phyloP scores from a whole-genome alignment of 2,329 filamentous ascomycete species.

The Bisporella sp. region DNA sequence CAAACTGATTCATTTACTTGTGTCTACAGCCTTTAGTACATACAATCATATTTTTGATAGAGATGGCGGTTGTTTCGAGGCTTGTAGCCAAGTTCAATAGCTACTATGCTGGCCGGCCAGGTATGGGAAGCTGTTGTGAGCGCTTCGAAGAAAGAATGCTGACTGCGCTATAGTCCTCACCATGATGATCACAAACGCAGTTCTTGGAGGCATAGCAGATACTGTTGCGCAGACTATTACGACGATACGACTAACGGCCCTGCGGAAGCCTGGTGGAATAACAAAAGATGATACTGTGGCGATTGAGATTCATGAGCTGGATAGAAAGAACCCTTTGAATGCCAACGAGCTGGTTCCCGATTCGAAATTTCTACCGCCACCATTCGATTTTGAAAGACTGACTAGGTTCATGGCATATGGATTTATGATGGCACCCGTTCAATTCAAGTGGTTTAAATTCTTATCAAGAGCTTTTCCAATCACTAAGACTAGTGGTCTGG shows the following conservation, averaged over 20 bases:
- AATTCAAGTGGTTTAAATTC: constrained; percentile 94
- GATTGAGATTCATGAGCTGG: constrained; percentile 84
- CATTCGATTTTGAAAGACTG: constrained; percentile 92
- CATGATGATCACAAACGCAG: constrained; percentile 98
- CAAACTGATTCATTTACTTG: neutral
- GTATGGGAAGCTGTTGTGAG: constrained; percentile 38
- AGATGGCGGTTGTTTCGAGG: constrained; percentile 80
- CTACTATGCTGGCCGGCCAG: constrained; percentile 85
- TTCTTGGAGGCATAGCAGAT: constrained; percentile 91
- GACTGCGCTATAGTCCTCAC: constrained; percentile 62
- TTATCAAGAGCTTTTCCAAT: constrained; percentile 78
- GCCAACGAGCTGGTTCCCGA: constrained; percentile 61
- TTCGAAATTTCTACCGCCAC: constrained; percentile 59
- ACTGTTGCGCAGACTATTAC: constrained; percentile 93
- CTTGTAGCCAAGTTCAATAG: constrained; percentile 83
- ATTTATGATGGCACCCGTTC: constrained; percentile 90
- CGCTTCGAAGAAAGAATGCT: neutral
- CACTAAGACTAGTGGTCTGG: constrained; percentile 65
- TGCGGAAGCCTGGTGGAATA: constrained; percentile 53
- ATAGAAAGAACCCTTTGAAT: constrained; percentile 67
- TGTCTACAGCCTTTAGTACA: constrained; percentile 75
- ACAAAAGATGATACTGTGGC: constrained; percentile 62
- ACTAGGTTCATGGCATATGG: constrained; percentile 96
- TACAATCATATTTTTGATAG: constrained; percentile 74
- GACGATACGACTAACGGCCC: constrained; percentile 62